These are phyloP conservation scores for Senna tora DNA, from an alignment of 306 rosid genomes.

Conservation along the genomic window DNA sequence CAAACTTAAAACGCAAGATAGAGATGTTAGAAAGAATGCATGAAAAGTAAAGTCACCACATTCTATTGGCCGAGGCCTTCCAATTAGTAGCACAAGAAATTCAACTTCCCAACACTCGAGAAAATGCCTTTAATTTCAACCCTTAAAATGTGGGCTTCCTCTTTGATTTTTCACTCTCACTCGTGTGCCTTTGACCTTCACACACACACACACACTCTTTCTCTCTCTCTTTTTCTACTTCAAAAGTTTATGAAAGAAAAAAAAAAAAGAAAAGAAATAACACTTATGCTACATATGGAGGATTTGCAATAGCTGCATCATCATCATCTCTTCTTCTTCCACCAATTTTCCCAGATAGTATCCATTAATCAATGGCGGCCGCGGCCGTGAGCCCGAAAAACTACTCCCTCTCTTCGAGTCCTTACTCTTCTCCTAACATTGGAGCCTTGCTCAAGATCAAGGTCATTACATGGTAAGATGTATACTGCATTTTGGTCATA, in stretches of 20 bases:
- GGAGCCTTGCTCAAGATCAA: slow-evolving; percentile 83
- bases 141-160: slow-evolving; percentile 66
- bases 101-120: slow-evolving; percentile 67
- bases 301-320: no score
- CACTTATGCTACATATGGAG: no score
- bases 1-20: slow-evolving; percentile 50
- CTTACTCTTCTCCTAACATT: slow-evolving; percentile 79
- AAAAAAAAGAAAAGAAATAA: no score
- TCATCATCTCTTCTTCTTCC: no score
- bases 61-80: slow-evolving; percentile 57
- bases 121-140: slow-evolving; percentile 67
- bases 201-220: slow-evolving; percentile 45
- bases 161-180: slow-evolving; percentile 73
- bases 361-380: slow-evolving; percentile 56
- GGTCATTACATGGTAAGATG: slow-evolving; percentile 78
- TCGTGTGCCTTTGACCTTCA: slow-evolving; percentile 70
- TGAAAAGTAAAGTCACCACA: slow-evolving; percentile 43
- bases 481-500: no score
- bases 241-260: no score
- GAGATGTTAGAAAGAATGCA: slow-evolving; percentile 43
- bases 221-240: no score
- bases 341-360: no score
- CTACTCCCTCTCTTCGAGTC: slow-evolving; percentile 62
- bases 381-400: slow-evolving; percentile 58
- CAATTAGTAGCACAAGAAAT: slow-evolving; percentile 52